A percentile compares a stretch with the other conserved stretches of the same genome.
phyloP scores from a whole-genome alignment of 1,284 basidiomycete species.

The Puccinia polysora region DNA sequence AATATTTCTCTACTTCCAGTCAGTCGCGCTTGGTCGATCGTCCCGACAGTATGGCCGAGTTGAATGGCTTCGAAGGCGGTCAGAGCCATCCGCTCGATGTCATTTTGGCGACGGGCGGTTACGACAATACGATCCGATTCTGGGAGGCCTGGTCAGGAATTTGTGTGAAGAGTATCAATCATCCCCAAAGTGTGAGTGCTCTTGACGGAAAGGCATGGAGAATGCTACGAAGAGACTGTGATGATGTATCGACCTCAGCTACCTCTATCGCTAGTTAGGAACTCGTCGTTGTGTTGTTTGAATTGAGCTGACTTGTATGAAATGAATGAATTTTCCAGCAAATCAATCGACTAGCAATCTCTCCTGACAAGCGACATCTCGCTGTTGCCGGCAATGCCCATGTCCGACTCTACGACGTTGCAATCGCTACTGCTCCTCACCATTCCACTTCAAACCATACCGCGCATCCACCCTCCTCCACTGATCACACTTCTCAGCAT shows the following conservation, averaged over 20 bases:
- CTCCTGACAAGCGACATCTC: conserved; percentile 84
- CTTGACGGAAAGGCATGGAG: too few species aligned
- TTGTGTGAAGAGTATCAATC: conserved; percentile 83
- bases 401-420: conserved; percentile 74
- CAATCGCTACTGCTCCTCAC: conserved; percentile 36
- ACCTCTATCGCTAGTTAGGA: too few species aligned
- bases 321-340: conserved; percentile 56
- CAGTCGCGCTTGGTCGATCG: too few species aligned
- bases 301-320: too few species aligned
- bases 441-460: conserved; percentile 10
- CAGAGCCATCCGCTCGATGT: conserved; percentile 52
- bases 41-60: conserved; percentile 20
- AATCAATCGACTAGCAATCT: conserved; percentile 94
- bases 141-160: conserved; percentile 99
- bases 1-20: too few species aligned
- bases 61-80: conserved; percentile 40
- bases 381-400: conserved; percentile 94
- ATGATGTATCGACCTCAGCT: too few species aligned
- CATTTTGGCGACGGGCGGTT: conserved; percentile 53
- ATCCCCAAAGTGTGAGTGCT: conserved; percentile 55
- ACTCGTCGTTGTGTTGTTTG: too few species aligned
- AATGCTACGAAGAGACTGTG: too few species aligned
- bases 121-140: conserved; percentile 97
- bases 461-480: background rate
- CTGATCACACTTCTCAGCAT: conserved; percentile 36